phyloP scores from a whole-genome alignment of 805 yeast species.

The Saccharomycopsis sp. region DNA sequence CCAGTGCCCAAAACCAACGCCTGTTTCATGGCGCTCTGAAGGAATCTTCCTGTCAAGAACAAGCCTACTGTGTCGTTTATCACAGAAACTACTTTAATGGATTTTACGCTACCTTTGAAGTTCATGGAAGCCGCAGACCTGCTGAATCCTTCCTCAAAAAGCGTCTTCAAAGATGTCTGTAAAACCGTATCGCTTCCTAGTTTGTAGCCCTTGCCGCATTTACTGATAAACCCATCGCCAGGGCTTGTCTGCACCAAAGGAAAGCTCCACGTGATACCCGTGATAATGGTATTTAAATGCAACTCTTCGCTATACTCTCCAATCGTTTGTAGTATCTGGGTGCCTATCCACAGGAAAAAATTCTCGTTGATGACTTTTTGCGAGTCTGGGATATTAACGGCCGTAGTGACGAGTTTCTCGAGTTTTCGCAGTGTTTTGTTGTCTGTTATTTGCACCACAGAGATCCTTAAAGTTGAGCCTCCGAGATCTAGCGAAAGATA shows the following conservation, averaged over 20 bases:
- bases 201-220: conserved; percentile 19
- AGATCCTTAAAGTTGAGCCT: conserved; percentile 18
- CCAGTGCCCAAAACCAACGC: conserved; percentile 25
- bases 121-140: neutral
- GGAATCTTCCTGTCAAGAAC: conserved; percentile 8
- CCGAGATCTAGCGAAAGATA: conserved; percentile 16
- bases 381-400: conserved; percentile 1
- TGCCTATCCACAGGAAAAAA: conserved; percentile 15
- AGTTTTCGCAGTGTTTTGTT: neutral
- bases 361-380: conserved; percentile 2
- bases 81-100: conserved; percentile 5
- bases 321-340: conserved; percentile 2
- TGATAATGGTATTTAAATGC: neutral
- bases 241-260: conserved; percentile 12
- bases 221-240: conserved; percentile 12
- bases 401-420: neutral
- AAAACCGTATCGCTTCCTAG: neutral
- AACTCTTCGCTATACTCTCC: neutral
- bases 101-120: neutral
- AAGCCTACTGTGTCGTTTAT: conserved; percentile 17
- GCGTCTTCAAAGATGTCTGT: conserved; percentile 3
- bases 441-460: neutral
- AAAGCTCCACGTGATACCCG: conserved; percentile 15
- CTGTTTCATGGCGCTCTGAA: neutral
- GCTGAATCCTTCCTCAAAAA: conserved; percentile 10